Evolutionary conservation across 805 yeast species (phyloP).

Genomic region (Teunomyces lycoperdinae): DNA sequence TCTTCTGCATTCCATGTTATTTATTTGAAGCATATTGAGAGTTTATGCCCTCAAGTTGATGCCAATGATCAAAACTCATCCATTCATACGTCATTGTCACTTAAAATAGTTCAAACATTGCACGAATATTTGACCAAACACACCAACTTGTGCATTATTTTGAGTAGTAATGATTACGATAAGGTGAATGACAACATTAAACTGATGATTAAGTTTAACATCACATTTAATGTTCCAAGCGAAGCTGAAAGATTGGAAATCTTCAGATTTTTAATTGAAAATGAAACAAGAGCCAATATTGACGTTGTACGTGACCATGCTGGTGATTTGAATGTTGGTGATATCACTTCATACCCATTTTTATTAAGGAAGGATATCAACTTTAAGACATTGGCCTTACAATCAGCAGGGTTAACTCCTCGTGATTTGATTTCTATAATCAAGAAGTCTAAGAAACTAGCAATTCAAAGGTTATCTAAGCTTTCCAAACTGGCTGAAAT

Average conservation of each 20-base stretch:
- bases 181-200: conserved; percentile 63
- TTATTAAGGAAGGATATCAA: conserved; percentile 41
- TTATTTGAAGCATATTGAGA: conserved; percentile 71
- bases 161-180: conserved; percentile 73
- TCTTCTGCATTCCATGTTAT: conserved; percentile 40
- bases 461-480: conserved; percentile 48
- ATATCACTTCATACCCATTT: conserved; percentile 17
- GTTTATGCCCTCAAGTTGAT: conserved; percentile 63
- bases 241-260: conserved; percentile 71
- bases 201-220: conserved; percentile 70
- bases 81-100: conserved; percentile 41
- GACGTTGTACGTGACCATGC: conserved; percentile 23
- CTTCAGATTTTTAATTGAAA: conserved; percentile 47
- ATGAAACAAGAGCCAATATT: conserved; percentile 14
- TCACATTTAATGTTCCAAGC: conserved; percentile 71
- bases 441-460: conserved; percentile 56
- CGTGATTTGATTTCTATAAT: conserved; percentile 74
- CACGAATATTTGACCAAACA: conserved; percentile 49
- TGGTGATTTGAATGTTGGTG: conserved; percentile 16
- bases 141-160: conserved; percentile 46
- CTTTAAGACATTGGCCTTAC: conserved; percentile 60
- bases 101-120: conserved; percentile 57
- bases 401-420: conserved; percentile 92
- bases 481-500: conserved; percentile 20
- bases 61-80: conserved; percentile 48